A percentile compares a stretch with the other conserved stretches of the same genome.
Conservation (phyloP, 495 filamentous ascomycete species). For the Jackrogersella minutella region DNA sequence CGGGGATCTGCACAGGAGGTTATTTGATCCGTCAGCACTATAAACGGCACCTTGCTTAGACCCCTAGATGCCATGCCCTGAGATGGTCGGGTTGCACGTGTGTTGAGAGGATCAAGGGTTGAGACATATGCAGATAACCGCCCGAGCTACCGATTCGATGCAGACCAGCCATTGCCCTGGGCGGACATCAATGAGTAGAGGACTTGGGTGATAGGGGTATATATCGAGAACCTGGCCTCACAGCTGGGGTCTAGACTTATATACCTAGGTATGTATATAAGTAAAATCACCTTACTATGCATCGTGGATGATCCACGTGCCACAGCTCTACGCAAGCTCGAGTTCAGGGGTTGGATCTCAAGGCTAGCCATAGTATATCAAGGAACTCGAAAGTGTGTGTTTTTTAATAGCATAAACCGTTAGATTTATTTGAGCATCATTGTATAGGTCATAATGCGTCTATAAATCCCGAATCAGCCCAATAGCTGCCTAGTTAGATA, state of each 20-base stretch:
- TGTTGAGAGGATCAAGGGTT: slow-evolving; percentile 29
- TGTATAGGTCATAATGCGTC: too few species aligned
- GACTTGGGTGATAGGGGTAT: background rate
- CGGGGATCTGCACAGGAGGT: slow-evolving; percentile 40
- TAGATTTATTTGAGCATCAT: too few species aligned
- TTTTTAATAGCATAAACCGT: too few species aligned
- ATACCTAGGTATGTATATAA: background rate
- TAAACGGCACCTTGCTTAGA: slow-evolving; percentile 29
- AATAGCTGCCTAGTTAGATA: too few species aligned
- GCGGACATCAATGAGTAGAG: background rate
- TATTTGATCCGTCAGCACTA: slow-evolving; percentile 36
- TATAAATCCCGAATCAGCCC: too few species aligned
- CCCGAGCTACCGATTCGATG: slow-evolving; percentile 34
- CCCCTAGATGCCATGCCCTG: slow-evolving; percentile 13
- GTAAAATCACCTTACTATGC: too few species aligned
- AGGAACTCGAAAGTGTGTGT: too few species aligned
- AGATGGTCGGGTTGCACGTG: slow-evolving; percentile 35
- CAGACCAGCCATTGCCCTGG: slow-evolving; percentile 26
- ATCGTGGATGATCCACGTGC: too few species aligned
- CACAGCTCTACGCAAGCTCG: too few species aligned
- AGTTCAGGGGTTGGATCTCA: too few species aligned
- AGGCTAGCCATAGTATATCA: too few species aligned
- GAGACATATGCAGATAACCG: slow-evolving; percentile 38
- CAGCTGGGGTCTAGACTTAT: background rate
- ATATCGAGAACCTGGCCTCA: background rate